A percentile compares a stretch with the other conserved stretches of the same genome.
phyloP scores from a whole-genome alignment of 805 yeast genomes.

The Wickerhamiella azyma region DNA sequence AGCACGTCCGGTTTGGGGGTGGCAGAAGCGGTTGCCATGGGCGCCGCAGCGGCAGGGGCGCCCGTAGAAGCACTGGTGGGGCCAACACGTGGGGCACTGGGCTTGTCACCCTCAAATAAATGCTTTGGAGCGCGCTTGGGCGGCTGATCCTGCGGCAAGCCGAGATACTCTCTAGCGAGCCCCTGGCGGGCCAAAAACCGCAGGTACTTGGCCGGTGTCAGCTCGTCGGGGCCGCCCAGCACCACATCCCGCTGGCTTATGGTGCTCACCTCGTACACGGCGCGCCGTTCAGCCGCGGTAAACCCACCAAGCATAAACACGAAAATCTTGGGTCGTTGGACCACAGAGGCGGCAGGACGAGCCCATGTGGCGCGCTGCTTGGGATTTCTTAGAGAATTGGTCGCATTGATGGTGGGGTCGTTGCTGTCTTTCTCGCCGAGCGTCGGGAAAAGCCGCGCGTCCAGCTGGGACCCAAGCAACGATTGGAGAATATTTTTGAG shows the following conservation, averaged over 20 bases:
- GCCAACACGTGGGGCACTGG: neutral
- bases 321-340: conserved; percentile 53
- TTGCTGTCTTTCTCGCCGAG: conserved; percentile 33
- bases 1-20: neutral
- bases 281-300: conserved; percentile 67
- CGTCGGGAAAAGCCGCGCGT: conserved; percentile 53
- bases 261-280: conserved; percentile 55
- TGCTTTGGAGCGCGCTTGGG: conserved; percentile 21
- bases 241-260: conserved; percentile 50
- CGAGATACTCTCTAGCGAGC: conserved; percentile 21
- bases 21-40: neutral
- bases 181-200: conserved; percentile 21
- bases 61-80: neutral
- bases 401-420: conserved; percentile 21
- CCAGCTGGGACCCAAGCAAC: conserved; percentile 36
- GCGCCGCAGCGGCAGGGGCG: neutral
- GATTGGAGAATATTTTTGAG: conserved; percentile 43
- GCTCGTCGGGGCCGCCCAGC: conserved; percentile 65
- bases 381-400: conserved; percentile 51
- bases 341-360: conserved; percentile 29
- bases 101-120: conserved; percentile 22
- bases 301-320: conserved; percentile 83
- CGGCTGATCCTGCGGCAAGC: conserved; percentile 23
- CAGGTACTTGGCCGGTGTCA: conserved; percentile 31
- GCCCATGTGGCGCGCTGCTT: conserved; percentile 72